Evolutionary conservation across 148 eudicot species (phyloP).

Genomic region (Pouteria glomerata): DNA sequence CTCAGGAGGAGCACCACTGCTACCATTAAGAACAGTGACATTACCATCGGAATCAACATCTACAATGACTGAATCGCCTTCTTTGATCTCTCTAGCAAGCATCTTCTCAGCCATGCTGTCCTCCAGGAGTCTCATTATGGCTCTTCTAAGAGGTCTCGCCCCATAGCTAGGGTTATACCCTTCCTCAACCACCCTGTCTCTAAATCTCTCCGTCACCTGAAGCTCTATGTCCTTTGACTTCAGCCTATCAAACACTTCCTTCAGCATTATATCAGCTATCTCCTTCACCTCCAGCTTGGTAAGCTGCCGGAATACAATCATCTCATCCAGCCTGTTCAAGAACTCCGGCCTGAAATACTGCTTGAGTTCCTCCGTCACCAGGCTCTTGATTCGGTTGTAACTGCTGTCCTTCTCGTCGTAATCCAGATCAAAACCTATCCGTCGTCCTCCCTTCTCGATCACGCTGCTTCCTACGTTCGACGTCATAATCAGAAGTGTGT

Average conservation of each 20-base stretch:
- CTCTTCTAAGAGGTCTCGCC: slow-evolving; percentile 43
- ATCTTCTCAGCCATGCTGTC: slow-evolving; percentile 44
- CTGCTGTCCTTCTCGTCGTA: slow-evolving; percentile 37
- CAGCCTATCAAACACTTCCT: slow-evolving; percentile 37
- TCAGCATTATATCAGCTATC: slow-evolving; percentile 36
- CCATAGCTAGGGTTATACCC: slow-evolving; percentile 42
- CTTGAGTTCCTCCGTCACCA: slow-evolving; percentile 37
- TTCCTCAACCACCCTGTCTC: slow-evolving; percentile 34
- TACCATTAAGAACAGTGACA: slow-evolving; percentile 28
- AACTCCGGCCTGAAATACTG: slow-evolving; percentile 38
- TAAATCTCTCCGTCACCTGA: slow-evolving; percentile 33
- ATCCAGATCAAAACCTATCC: slow-evolving; percentile 34
- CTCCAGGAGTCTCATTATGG: slow-evolving; percentile 42
- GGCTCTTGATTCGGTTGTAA: slow-evolving; percentile 35
- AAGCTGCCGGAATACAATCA: slow-evolving; percentile 41
- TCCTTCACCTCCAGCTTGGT: slow-evolving; percentile 38
- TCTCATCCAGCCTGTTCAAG: slow-evolving; percentile 43
- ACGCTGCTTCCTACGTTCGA: slow-evolving; percentile 47
- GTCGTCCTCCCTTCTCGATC: slow-evolving; percentile 30
- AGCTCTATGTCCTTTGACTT: slow-evolving; percentile 34
- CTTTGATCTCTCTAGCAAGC: slow-evolving; percentile 31
- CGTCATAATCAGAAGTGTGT: slow-evolving; percentile 47
- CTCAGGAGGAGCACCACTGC: slow-evolving; percentile 26
- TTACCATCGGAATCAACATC: slow-evolving; percentile 35
- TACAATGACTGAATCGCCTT: slow-evolving; percentile 30